Evolutionary conservation across 1,139 yeast species (phyloP).

Genomic region (Hyphopichia wangnamkhiaoensis): DNA sequence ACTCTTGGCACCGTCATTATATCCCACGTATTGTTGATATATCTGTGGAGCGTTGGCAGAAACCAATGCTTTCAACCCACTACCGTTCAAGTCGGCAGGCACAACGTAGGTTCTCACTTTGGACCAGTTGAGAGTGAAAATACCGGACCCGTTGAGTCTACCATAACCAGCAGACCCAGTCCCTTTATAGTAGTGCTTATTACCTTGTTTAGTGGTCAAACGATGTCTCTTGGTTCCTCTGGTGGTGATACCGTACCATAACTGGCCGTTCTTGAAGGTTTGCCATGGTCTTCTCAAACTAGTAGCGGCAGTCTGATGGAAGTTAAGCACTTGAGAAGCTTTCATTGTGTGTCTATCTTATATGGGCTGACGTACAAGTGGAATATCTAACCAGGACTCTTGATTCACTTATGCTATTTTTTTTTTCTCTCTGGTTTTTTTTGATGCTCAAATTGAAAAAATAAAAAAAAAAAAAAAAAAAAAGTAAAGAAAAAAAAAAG

Average conservation of each 20-base stretch:
- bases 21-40: constrained; percentile 69
- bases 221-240: constrained; percentile 84
- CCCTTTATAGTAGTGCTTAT: constrained; percentile 92
- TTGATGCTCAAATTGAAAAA: no score
- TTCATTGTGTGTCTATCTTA: constrained; percentile 59
- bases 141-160: constrained; percentile 68
- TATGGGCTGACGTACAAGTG: no score
- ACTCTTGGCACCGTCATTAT: constrained; percentile 69
- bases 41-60: constrained; percentile 68
- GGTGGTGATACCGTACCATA: constrained; percentile 78
- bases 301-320: constrained; percentile 53
- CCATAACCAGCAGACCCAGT: constrained; percentile 96
- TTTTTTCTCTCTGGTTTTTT: no score
- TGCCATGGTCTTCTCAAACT: constrained; percentile 86
- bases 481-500: no score
- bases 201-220: constrained; percentile 90
- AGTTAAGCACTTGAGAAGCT: constrained; percentile 49
- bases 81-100: constrained; percentile 53
- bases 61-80: constrained; percentile 71
- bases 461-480: no score
- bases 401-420: no score
- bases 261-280: constrained; percentile 76
- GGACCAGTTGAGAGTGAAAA: constrained; percentile 75
- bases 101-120: constrained; percentile 90
- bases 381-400: neutral